These are phyloP conservation scores for Phyllosticta citribraziliensis DNA, from an alignment of 2,329 filamentous ascomycete genomes.

Conservation along the genomic window DNA sequence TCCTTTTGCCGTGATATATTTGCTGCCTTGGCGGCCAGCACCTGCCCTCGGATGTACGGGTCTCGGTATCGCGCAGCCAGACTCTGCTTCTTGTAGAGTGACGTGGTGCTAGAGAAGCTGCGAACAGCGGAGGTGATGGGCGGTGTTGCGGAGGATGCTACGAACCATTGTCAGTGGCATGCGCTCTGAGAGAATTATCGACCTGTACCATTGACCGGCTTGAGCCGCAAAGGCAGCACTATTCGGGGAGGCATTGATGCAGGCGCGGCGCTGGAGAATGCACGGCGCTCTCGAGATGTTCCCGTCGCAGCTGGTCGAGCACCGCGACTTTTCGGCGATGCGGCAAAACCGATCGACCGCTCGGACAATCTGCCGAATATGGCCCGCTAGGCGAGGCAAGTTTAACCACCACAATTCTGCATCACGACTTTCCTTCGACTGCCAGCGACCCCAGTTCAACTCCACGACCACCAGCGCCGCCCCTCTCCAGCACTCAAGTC, in stretches of 20 bases:
- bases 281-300: not conserved
- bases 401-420: constrained; percentile 12
- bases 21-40: constrained; percentile 71
- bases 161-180: constrained; percentile 1
- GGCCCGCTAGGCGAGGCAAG: constrained; percentile 14
- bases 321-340: not conserved
- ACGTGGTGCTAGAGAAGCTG: constrained; percentile 49
- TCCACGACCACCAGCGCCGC: constrained; percentile 11
- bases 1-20: constrained; percentile 67
- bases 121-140: constrained; percentile 41
- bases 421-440: constrained; percentile 9
- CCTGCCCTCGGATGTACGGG: constrained; percentile 72
- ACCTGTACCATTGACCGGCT: constrained; percentile 28
- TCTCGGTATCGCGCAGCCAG: constrained; percentile 53
- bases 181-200: not conserved
- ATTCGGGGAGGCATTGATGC: constrained; percentile 39
- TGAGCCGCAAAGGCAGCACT: constrained; percentile 33
- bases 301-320: not conserved
- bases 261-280: not conserved
- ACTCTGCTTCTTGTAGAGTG: constrained; percentile 42
- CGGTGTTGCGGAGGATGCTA: constrained; percentile 19
- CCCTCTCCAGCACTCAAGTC: constrained; percentile 19
- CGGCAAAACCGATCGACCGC: constrained; percentile 8
- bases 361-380: constrained; percentile 10
- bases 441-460: constrained; percentile 17